Base-by-base conservation (phyloP, 345 rosid species). In the Garcia nutans region DNA sequence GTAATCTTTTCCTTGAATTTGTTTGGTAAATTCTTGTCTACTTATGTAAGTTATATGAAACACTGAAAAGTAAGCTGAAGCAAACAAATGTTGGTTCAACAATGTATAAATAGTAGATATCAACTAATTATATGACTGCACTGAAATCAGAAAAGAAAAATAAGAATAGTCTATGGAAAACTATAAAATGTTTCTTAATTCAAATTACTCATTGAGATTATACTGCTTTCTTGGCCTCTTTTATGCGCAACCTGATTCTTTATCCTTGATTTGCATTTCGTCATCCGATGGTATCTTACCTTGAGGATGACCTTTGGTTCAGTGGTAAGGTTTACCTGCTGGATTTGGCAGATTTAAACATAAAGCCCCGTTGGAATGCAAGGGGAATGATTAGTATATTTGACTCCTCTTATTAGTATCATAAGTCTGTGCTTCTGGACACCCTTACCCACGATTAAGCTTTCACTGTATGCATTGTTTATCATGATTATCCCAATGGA, bases 201-300 rank as follows among this genome's bases (percentile, higher is more conserved):
- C 5, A 62, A 28, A 42, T 15, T 28, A 28, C 66, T 13, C 20
- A 31, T 62, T 0, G 6, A 10, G 66, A 59, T 28, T 62, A 15
- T 9, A 62, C 22, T 62, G 66, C 42, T 61, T 61, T 62, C 42
- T 28, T 62, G 66, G 10, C 41, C n/a, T 62, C 66, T 62, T 44
- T 26, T 62, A 28, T 26, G 66, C 5, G 13, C 16, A 33, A 13
- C 42, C 66, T 22, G 33, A 24, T 59, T 59, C 23, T 59, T 33
- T 59, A 23, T 59, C 23, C 33, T 8, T 23, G 3, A 23, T 9
- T 22, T 59, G 6, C 17, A 12, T 26, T 62, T 62, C 44, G 13
- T 62, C 8, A 28, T 10, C 24, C 28, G n/a, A 62, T 26, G 7
- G 20, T 20, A 13, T 26, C 65, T 54, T 61, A 61, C 20, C 20